phyloP scores from a whole-genome alignment of 495 filamentous ascomycete genomes.

The Annulohypoxylon moriforme region DNA sequence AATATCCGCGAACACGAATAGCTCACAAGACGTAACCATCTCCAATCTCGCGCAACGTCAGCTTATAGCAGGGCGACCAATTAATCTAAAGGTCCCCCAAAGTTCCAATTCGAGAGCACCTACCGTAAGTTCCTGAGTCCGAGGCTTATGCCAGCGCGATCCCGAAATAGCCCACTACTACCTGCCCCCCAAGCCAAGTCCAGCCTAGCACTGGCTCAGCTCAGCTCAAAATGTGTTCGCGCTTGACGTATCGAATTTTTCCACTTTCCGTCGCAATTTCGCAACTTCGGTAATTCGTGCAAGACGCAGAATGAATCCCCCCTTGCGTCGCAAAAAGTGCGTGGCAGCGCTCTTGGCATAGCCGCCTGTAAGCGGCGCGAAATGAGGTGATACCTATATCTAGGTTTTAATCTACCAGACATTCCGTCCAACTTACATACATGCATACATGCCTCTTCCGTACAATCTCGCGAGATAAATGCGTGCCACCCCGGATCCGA shows the following conservation, averaged over 20 bases:
- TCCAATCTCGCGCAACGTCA: neutral
- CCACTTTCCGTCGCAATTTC: neutral
- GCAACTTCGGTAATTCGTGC: neutral
- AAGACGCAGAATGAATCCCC: neutral
- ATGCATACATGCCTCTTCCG: conserved; percentile 2
- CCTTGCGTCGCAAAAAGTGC: neutral
- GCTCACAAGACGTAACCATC: neutral
- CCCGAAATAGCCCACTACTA: conserved; percentile 27
- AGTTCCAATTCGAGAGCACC: neutral
- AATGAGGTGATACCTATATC: conserved; percentile 2
- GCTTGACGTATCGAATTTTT: neutral
- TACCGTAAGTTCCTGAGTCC: neutral
- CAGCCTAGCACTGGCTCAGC: neutral
- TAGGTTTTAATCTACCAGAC: neutral
- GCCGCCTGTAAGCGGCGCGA: conserved; percentile 17
- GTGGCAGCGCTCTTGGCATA: conserved; percentile 21
- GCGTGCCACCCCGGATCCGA: neutral
- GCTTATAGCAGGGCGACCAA: conserved; percentile 2
- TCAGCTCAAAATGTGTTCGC: neutral
- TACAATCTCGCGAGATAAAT: neutral
- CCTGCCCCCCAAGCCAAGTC: conserved; percentile 12
- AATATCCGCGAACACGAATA: neutral
- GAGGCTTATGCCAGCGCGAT: conserved; percentile 27
- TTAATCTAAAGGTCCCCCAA: neutral
- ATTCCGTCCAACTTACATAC: neutral